These are phyloP conservation scores for Schwanniomyces sp. DNA, from an alignment of 805 yeast genomes.

Conservation along the genomic window DNA sequence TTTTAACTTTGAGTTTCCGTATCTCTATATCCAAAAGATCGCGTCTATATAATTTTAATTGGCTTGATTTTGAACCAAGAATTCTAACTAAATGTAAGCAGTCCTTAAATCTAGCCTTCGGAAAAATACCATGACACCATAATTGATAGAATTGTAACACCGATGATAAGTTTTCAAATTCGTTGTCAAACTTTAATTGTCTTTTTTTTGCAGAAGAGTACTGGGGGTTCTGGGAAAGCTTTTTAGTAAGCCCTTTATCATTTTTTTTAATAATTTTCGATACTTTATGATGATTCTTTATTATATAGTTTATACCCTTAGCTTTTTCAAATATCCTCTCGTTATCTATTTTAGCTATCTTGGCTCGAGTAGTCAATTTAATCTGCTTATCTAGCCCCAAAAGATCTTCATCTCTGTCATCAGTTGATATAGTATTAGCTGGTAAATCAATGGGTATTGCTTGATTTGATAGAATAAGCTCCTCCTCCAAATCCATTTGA, in stretches of 20 bases:
- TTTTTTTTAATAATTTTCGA: slow-evolving; percentile 22
- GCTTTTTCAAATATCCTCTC: slow-evolving; percentile 33
- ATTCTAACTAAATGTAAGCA: slow-evolving; percentile 55
- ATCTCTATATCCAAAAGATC: slow-evolving; percentile 28
- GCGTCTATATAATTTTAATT: slow-evolving; percentile 31
- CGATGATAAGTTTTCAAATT: slow-evolving; percentile 32
- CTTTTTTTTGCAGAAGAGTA: slow-evolving; percentile 6
- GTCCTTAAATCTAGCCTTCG: slow-evolving; percentile 77
- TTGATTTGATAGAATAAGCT: slow-evolving; percentile 5
- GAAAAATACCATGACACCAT: slow-evolving; percentile 59
- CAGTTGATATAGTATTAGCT: neutral
- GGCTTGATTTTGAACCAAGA: slow-evolving; percentile 45
- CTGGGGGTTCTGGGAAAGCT: slow-evolving; percentile 7
- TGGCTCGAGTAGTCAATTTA: slow-evolving; percentile 29
- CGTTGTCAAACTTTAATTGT: slow-evolving; percentile 28
- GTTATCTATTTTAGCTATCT: slow-evolving; percentile 38
- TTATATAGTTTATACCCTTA: slow-evolving; percentile 34
- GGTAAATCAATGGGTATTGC: neutral
- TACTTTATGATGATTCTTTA: slow-evolving; percentile 29
- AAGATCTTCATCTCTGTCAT: slow-evolving; percentile 17
- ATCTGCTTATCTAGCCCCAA: slow-evolving; percentile 38
- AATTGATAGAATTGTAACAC: slow-evolving; percentile 43
- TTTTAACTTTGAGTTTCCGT: slow-evolving; percentile 20
- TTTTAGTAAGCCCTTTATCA: slow-evolving; percentile 22
- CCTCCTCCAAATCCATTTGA: slow-evolving; percentile 11